Percentiles rank a stretch among this genome's conserved stretches.
Conservation (phyloP, 495 filamentous ascomycete genomes). For the Penicillium bialowiezense region DNA sequence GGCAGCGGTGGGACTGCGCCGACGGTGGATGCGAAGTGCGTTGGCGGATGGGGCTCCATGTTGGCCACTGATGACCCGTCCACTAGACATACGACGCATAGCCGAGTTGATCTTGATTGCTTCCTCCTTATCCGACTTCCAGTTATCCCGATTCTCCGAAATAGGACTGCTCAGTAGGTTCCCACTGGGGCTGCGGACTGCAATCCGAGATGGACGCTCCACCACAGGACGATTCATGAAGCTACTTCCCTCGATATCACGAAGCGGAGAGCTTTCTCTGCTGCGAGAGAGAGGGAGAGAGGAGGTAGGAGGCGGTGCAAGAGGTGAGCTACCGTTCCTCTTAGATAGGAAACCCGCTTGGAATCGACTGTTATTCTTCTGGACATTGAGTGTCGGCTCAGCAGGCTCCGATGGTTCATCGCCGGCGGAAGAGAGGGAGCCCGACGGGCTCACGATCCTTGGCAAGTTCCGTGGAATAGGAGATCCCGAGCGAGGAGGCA, state of each 20-base stretch:
- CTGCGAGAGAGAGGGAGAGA: conserved; percentile 58
- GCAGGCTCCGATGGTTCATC: conserved; percentile 11
- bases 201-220: conserved; percentile 47
- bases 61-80: conserved; percentile 33
- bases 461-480: conserved; percentile 45
- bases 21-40: conserved; percentile 49
- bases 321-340: conserved; percentile 61
- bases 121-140: conserved; percentile 54
- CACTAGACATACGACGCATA: conserved; percentile 55
- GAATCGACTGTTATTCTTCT: conserved; percentile 73
- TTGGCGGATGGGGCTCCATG: conserved; percentile 25
- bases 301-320: conserved; percentile 57
- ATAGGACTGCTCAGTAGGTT: conserved; percentile 39
- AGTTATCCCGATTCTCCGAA: conserved; percentile 41
- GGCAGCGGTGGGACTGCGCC: conserved; percentile 59
- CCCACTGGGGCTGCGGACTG: conserved; percentile 48
- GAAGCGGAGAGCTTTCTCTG: conserved; percentile 64
- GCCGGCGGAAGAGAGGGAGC: conserved; percentile 30
- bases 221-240: conserved; percentile 54
- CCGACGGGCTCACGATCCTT: conserved; percentile 32
- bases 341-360: conserved; percentile 89
- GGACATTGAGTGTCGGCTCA: conserved; percentile 35
- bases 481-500: conserved; percentile 38
- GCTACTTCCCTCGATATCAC: conserved; percentile 60
- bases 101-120: conserved; percentile 60